These are phyloP conservation scores for Pyricularia grisea DNA, from an alignment of 2,329 filamentous ascomycete species.

Conservation along the genomic window DNA sequence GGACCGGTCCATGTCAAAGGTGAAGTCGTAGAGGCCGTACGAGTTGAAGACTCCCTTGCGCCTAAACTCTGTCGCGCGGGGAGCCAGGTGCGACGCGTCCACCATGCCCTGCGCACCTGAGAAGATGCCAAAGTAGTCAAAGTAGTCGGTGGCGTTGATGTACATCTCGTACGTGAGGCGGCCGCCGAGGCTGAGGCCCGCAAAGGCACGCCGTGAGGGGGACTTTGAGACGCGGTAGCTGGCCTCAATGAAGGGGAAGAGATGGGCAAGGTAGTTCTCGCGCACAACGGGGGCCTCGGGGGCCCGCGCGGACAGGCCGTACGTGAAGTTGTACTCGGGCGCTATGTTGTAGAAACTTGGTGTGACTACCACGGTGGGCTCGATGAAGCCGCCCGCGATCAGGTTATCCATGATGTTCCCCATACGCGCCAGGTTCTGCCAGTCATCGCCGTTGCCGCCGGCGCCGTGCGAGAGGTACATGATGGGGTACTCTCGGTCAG, in stretches of 20 bases:
- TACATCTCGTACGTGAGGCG: conserved; percentile 21
- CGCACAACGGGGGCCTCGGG: conserved; percentile 13
- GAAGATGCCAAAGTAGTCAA: conserved; percentile 19
- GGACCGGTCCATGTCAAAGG: conserved; percentile 13
- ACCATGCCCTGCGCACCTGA: conserved; percentile 14
- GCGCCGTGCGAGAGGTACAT: conserved; percentile 20
- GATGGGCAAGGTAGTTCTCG: conserved; percentile 16
- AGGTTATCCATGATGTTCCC: conserved; percentile 19
- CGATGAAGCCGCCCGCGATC: conserved; percentile 17
- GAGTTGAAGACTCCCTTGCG: conserved; percentile 16
- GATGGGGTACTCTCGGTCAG: conserved; percentile 16
- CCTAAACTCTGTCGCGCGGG: conserved; percentile 10
- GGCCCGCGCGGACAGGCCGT: conserved; percentile 12
- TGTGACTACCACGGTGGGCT: conserved; percentile 19
- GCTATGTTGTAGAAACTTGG: conserved; percentile 19
- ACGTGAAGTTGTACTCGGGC: conserved; percentile 12
- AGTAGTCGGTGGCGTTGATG: conserved; percentile 19
- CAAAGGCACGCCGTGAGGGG: conserved; percentile 17
- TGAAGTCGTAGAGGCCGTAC: conserved; percentile 18
- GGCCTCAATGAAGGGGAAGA: conserved; percentile 18
- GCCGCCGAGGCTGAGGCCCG: conserved; percentile 17
- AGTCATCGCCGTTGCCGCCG: conserved; percentile 18
- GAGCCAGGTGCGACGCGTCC: conserved; percentile 10
- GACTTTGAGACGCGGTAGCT: conserved; percentile 15
- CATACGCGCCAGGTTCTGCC: conserved; percentile 19